These are phyloP conservation scores for Hypoxylon sp. DNA, from an alignment of 2,329 filamentous ascomycete species.

Conservation along the genomic window DNA sequence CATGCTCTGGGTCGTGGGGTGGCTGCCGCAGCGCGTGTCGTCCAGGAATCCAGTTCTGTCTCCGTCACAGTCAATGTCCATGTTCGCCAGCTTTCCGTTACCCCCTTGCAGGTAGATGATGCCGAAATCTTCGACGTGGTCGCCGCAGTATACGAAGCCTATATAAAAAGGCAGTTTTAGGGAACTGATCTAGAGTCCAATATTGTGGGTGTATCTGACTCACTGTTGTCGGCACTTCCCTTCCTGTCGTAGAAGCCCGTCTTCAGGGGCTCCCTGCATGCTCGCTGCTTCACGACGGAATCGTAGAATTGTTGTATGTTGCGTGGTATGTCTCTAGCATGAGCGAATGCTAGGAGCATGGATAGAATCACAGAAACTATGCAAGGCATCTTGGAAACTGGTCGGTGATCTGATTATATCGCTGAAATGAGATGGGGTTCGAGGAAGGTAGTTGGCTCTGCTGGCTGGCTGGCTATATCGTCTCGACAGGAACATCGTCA, in stretches of 20 bases:
- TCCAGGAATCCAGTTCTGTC: constrained; percentile 52
- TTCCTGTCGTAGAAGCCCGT: constrained; percentile 15
- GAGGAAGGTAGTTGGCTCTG: no score
- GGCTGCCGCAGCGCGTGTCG: constrained; percentile 56
- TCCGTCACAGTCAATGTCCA: constrained; percentile 69
- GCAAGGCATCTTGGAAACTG: neutral
- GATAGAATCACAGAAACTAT: neutral
- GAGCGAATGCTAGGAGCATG: neutral
- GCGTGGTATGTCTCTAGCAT: constrained; percentile 6
- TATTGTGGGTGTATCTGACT: neutral
- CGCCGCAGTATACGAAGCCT: constrained; percentile 56
- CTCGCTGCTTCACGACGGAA: constrained; percentile 3
- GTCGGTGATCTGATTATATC: neutral
- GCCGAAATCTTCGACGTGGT: constrained; percentile 51
- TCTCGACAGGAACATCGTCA: no score
- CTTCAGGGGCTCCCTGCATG: constrained; percentile 7
- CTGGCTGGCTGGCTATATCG: no score
- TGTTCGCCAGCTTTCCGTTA: constrained; percentile 56
- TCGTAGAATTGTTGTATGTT: constrained; percentile 12
- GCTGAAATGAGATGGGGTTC: neutral
- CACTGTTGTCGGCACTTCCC: constrained; percentile 9
- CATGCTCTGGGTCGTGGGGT: constrained; percentile 54
- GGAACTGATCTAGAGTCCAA: neutral
- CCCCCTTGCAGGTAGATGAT: constrained; percentile 60
- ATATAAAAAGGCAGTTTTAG: neutral